phyloP scores from a whole-genome alignment of 2,329 filamentous ascomycete genomes.

The Plenodomus tracheiphilus region DNA sequence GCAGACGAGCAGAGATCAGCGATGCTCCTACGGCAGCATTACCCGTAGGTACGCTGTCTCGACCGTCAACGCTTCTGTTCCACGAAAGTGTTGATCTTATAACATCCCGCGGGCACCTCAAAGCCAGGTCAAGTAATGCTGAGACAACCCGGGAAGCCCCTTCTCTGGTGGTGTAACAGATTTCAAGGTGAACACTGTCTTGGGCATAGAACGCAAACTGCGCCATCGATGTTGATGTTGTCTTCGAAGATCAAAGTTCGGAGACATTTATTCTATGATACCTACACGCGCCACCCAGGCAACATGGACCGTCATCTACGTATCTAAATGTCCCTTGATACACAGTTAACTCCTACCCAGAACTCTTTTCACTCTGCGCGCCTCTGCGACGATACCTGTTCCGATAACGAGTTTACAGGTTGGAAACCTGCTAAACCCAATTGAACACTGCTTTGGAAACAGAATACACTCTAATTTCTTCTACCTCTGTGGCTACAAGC shows the following conservation, averaged over 20 bases:
- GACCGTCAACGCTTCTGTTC: no score
- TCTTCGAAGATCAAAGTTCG: not conserved
- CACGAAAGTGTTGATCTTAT: no score
- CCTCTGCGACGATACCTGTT: not conserved
- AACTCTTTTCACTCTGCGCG: not conserved
- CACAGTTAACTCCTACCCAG: constrained; percentile 7
- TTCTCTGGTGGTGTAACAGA: not conserved
- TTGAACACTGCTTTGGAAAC: constrained; percentile 11
- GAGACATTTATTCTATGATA: not conserved
- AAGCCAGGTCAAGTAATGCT: not conserved
- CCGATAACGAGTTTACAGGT: not conserved
- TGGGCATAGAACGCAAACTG: not conserved
- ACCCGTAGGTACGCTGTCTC: no score
- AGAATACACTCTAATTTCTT: constrained; percentile 9
- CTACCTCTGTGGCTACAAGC: constrained; percentile 7
- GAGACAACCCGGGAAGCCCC: not conserved
- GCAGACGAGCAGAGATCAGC: constrained; percentile 5
- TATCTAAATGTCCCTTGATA: not conserved
- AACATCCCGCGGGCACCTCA: not conserved
- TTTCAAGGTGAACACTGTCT: not conserved
- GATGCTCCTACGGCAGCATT: constrained; percentile 2
- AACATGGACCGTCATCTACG: not conserved
- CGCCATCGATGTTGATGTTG: not conserved
- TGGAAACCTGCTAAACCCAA: constrained; percentile 3
- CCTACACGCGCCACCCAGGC: not conserved